These are phyloP conservation scores for Lagenidium giganteum DNA, from an alignment of 352 stramenopile genomes.

Conservation along the genomic window DNA sequence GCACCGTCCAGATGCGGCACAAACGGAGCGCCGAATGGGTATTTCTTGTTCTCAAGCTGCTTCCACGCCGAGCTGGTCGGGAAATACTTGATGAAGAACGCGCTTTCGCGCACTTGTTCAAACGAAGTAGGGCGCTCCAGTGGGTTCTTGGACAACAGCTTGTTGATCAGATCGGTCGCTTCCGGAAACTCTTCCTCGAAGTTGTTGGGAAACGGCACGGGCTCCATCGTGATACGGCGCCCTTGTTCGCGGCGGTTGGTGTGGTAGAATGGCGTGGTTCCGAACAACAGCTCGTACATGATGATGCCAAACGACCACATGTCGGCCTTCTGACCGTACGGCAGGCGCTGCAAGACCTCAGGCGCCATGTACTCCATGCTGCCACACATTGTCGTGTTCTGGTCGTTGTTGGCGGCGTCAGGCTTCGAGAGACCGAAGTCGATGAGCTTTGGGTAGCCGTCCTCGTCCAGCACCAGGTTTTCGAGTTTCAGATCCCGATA, in stretches of 20 bases:
- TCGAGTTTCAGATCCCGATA: constrained; percentile 88
- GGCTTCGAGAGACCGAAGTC: constrained; percentile 72
- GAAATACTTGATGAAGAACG: constrained; percentile 51
- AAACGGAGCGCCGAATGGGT: constrained; percentile 33
- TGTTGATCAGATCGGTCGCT: constrained; percentile 38
- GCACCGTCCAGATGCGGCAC: constrained; percentile 45
- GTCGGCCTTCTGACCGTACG: constrained; percentile 58
- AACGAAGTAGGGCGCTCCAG: constrained; percentile 33
- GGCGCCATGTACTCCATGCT: constrained; percentile 78
- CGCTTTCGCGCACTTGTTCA: constrained; percentile 25
- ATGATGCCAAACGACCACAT: constrained; percentile 79
- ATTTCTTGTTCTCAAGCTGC: constrained; percentile 32
- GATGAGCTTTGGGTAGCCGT: constrained; percentile 83
- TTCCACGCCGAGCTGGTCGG: constrained; percentile 33
- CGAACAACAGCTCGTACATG: constrained; percentile 63
- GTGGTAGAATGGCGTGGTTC: constrained; percentile 84
- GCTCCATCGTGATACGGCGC: constrained; percentile 53
- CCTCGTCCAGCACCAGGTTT: constrained; percentile 79
- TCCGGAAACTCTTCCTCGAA: constrained; percentile 32
- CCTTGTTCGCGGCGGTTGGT: constrained; percentile 63
- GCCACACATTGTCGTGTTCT: constrained; percentile 57
- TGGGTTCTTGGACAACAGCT: constrained; percentile 48
- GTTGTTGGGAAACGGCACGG: constrained; percentile 47
- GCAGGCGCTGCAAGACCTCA: constrained; percentile 50
- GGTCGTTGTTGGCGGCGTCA: constrained; percentile 23